These are phyloP conservation scores for Gremmenia infestans DNA, from an alignment of 2,329 filamentous ascomycete genomes.

Conservation along the genomic window DNA sequence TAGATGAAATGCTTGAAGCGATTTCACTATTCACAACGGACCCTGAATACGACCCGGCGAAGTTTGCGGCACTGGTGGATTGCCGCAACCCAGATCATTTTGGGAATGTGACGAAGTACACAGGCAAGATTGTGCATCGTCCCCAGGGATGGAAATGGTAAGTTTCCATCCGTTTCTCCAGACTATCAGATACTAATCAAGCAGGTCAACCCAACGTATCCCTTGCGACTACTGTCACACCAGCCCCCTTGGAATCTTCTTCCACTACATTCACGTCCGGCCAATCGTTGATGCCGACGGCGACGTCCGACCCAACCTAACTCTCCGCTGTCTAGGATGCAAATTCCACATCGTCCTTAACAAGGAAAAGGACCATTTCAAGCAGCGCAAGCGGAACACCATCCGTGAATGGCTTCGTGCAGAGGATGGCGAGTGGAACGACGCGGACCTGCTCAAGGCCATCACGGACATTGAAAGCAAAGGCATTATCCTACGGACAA, in stretches of 20 bases:
- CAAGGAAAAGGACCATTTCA: conserved; percentile 25
- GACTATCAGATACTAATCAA: not conserved
- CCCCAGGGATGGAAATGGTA: conserved; percentile 16
- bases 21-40: conserved; percentile 3
- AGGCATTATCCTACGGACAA: not conserved
- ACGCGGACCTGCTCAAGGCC: conserved; percentile 6
- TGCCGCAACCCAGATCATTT: conserved; percentile 6
- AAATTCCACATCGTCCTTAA: conserved; percentile 10
- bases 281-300: not conserved
- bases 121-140: not conserved
- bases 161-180: not conserved
- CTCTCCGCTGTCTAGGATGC: conserved; percentile 19
- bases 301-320: not conserved
- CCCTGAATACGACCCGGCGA: not conserved
- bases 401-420: conserved; percentile 17
- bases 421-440: conserved; percentile 6
- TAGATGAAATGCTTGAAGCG: conserved; percentile 16
- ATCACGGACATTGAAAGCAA: conserved; percentile 5
- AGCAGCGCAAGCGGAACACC: conserved; percentile 16
- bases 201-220: conserved; percentile 6
- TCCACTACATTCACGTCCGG: conserved; percentile 5
- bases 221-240: conserved; percentile 9
- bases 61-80: conserved; percentile 17
- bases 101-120: conserved; percentile 3
- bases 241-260: conserved; percentile 20